Evolutionary conservation across 202 grass and related monocot species (phyloP).

Genomic region (Eragrostis tef): DNA sequence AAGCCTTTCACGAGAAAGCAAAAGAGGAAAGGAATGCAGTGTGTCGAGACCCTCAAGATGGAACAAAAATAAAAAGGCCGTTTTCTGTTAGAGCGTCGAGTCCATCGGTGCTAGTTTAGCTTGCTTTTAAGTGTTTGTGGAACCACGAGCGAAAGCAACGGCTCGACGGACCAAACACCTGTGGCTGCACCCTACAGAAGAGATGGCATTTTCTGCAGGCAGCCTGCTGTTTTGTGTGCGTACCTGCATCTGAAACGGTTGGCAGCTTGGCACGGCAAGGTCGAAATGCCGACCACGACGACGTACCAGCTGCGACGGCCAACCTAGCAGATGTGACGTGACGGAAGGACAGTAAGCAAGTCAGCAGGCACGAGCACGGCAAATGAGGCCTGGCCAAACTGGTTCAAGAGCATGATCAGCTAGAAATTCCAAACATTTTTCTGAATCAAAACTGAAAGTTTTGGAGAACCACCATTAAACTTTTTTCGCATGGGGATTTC

Average conservation of each 20-base stretch:
- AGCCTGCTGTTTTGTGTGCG: not conserved
- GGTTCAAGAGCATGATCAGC: no score
- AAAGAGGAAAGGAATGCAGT: not conserved
- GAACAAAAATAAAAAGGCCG: not conserved
- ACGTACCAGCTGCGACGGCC: slow-evolving; percentile 8
- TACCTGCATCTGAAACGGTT: not conserved
- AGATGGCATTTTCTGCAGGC: not conserved
- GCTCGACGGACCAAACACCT: not conserved
- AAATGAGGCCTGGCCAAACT: no score
- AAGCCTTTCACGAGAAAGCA: not conserved
- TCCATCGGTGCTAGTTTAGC: not conserved
- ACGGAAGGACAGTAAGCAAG: not conserved
- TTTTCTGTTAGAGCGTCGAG: slow-evolving; percentile 42
- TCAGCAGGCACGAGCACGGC: not conserved
- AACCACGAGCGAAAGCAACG: slow-evolving; percentile 25
- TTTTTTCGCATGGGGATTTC: no score
- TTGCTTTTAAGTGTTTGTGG: not conserved
- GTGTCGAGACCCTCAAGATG: not conserved
- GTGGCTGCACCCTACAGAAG: not conserved
- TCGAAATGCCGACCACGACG: slow-evolving; percentile 17
- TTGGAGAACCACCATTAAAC: no score
- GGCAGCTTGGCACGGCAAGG: slow-evolving; percentile 30
- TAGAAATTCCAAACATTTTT: no score
- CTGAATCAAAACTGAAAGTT: no score
- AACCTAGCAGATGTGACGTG: not conserved